Base-by-base conservation (phyloP, 179 eudicot genomes). In the Kewa caespitosa region DNA sequence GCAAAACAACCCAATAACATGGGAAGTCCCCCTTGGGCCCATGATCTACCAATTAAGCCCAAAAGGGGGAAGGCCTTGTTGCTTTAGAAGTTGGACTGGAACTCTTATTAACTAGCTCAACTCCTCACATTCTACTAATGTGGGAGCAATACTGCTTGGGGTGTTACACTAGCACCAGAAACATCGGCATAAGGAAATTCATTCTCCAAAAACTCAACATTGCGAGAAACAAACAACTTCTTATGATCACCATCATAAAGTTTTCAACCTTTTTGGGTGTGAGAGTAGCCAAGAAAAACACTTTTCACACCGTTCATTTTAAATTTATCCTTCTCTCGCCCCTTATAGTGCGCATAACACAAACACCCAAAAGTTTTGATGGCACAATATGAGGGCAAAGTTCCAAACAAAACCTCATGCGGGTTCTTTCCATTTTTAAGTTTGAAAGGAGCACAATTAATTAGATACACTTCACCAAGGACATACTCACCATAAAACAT, bases 211-310 rank as follows among this genome's bases (percentile, higher is more conserved):
- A 76, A 76, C 7, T 42, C 38, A 13, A 36, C 41, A 54, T 67
- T 30, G 38, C 33, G 23, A 4, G 2, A n/a, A 2, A 30, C 3
- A 9, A 25, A n/a, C 0, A 23, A 0, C 20, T 38, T 38, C 7
- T 65, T 7, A n/a, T 30, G 14, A 1, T 23, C n/a, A 0, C 67
- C 8, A 25, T 67, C 37, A 2, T 33, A 37, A 0, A 76, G 8
- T 27, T 67, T 67, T 18, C 54, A 67, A 0, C 27, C 73, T 55
- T 76, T 76, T 2, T 33, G 17, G 0, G 66, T 33, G 31, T 3
- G 38, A 12, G 79, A 67, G 39, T 67, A 76, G 0, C 79, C 73
- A 1, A 76, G 0, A 10, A 76, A 67, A 3, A 75, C 50, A 52
- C 65, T 48, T n/a, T 54, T 34, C 1, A 13, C 27, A 28, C 30